phyloP scores from a whole-genome alignment of 805 yeast genomes.

The Scheffersomyces lignosus region DNA sequence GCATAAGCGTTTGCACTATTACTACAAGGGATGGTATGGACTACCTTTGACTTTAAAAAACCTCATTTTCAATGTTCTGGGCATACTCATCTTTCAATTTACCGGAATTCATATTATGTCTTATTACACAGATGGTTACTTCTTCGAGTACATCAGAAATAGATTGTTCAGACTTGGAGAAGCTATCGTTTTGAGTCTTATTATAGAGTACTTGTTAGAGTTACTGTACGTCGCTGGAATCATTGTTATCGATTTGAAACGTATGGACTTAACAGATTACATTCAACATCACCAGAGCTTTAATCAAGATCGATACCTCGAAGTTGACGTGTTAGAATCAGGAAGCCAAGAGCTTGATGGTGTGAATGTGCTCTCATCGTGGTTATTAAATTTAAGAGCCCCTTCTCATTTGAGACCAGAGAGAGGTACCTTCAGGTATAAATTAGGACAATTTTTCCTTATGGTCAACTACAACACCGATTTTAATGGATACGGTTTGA shows the following conservation, averaged over 20 bases:
- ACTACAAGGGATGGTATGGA: constrained; percentile 28
- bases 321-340: background rate
- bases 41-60: constrained; percentile 26
- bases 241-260: constrained; percentile 63
- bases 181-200: constrained; percentile 42
- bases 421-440: constrained; percentile 22
- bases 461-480: constrained; percentile 39
- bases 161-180: constrained; percentile 20
- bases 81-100: constrained; percentile 9
- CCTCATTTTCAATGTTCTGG: constrained; percentile 17
- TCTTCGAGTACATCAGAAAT: constrained; percentile 7
- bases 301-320: background rate
- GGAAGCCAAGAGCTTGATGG: constrained; percentile 20
- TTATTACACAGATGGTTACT: constrained; percentile 13
- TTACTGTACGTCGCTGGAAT: constrained; percentile 65
- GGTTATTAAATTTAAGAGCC: constrained; percentile 16
- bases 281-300: constrained; percentile 7
- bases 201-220: constrained; percentile 61
- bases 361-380: constrained; percentile 25
- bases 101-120: constrained; percentile 6
- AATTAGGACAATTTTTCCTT: constrained; percentile 33
- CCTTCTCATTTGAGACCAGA: constrained; percentile 13
- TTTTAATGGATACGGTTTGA: constrained; percentile 20
- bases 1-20: constrained; percentile 27
- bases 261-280: constrained; percentile 61